Evolutionary conservation across 495 filamentous ascomycete genomes (phyloP).

Genomic region (Parachaetomium inaequale): DNA sequence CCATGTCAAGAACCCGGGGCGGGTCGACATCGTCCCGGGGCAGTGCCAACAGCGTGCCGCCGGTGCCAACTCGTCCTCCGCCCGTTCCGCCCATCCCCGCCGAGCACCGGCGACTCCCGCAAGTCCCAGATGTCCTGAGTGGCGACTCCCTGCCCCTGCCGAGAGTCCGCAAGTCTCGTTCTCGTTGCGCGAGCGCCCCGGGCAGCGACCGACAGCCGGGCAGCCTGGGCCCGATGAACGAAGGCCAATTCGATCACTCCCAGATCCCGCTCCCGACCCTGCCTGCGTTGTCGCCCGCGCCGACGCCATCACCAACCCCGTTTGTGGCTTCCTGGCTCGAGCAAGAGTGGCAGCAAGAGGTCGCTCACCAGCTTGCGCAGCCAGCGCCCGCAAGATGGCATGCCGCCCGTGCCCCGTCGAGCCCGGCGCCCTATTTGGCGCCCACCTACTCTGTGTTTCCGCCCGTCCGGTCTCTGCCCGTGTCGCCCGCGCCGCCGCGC

Average conservation of each 20-base stretch:
- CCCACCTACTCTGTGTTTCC: background rate
- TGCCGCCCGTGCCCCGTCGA: background rate
- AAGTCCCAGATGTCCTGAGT: background rate
- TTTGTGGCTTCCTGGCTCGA: background rate
- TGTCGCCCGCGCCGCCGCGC: background rate
- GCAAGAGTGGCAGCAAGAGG: background rate
- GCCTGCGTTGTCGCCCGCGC: too few species aligned
- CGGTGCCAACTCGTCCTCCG: background rate
- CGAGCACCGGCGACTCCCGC: background rate
- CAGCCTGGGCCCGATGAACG: background rate
- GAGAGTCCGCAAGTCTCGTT: background rate
- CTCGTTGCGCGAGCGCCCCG: background rate
- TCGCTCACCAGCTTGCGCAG: background rate
- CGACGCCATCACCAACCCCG: background rate
- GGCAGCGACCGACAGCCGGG: background rate
- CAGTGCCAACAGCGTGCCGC: background rate
- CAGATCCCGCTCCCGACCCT: background rate
- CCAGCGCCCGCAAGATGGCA: background rate
- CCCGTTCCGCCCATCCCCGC: conserved; percentile 1
- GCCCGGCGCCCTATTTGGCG: background rate
- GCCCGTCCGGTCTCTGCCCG: background rate
- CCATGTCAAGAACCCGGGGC: background rate
- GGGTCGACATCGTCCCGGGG: background rate
- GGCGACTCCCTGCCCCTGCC: background rate
- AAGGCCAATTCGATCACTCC: background rate